Evolutionary conservation across 441 rosid genomes (phyloP).

Genomic region (Erysimum cheiri): DNA sequence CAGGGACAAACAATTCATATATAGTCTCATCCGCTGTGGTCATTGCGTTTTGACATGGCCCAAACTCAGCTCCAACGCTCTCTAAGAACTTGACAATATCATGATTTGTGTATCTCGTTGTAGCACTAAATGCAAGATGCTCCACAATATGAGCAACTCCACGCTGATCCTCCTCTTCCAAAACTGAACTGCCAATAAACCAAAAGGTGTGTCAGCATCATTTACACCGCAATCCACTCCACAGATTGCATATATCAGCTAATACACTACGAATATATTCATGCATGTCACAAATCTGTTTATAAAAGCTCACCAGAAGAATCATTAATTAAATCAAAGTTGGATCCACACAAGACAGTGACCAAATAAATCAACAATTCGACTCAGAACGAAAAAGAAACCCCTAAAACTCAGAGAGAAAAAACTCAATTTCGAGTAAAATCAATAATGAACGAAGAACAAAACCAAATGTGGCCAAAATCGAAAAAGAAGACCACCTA

Average conservation of each 20-base stretch:
- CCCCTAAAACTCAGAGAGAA: neutral
- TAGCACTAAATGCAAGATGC: constrained; percentile 97
- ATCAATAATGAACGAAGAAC: neutral
- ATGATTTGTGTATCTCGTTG: constrained; percentile 81
- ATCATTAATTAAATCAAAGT: constrained; percentile 23
- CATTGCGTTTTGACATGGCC: constrained; percentile 96
- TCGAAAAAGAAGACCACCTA: constrained; percentile 37
- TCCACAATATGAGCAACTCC: constrained; percentile 97
- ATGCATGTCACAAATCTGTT: constrained; percentile 29
- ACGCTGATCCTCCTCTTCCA: constrained; percentile 96
- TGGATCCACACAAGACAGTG: constrained; percentile 25
- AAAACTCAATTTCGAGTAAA: neutral
- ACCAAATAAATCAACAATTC: constrained; percentile 17
- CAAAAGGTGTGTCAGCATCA: constrained; percentile 43
- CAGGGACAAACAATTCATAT: constrained; percentile 88
- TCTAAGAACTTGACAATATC: constrained; percentile 94
- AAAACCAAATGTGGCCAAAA: constrained; percentile 21
- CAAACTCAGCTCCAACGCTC: constrained; percentile 95
- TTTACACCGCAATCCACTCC: neutral
- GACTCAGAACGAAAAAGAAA: neutral
- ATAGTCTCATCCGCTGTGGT: constrained; percentile 91
- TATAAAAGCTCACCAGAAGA: constrained; percentile 1
- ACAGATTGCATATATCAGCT: constrained; percentile 15
- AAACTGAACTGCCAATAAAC: constrained; percentile 85
- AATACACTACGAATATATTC: neutral